Evolutionary conservation across 768 basidiomycete species (phyloP).

Genomic region (Phanerodontia chrysosporium): DNA sequence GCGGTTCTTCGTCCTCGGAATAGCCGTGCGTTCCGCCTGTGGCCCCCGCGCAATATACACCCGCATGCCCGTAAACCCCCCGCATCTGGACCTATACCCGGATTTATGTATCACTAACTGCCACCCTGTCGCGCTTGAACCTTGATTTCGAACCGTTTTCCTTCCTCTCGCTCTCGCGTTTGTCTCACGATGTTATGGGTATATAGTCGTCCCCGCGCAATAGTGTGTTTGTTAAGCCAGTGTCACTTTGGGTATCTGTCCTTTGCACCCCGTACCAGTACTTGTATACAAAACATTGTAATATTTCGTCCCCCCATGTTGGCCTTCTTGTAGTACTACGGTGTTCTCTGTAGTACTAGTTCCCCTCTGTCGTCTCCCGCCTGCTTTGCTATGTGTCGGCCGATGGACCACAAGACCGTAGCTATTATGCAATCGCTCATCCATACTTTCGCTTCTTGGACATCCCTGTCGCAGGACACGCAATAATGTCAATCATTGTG

Average conservation of each 20-base stretch:
- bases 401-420: neutral
- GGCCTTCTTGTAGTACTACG: neutral
- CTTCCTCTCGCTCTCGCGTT: conserved; percentile 7
- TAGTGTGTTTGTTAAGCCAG: neutral
- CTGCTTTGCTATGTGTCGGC: neutral
- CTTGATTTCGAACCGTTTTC: conserved; percentile 7
- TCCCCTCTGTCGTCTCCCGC: neutral
- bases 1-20: conserved; percentile 7
- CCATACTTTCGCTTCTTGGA: neutral
- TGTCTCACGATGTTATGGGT: conserved; percentile 8
- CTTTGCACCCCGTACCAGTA: neutral
- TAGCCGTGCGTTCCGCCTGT: neutral
- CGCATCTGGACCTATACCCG: conserved; percentile 4
- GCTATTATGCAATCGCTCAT: neutral
- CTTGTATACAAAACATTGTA: neutral
- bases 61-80: neutral
- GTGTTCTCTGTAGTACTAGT: neutral
- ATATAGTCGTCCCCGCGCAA: conserved; percentile 7
- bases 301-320: neutral
- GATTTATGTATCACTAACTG: conserved; percentile 10
- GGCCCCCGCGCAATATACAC: too few relatives aligned
- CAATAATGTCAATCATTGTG: too few relatives aligned
- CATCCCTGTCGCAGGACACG: too few relatives aligned
- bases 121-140: neutral
- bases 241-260: neutral